A percentile compares a stretch with the other conserved stretches of the same genome.
These are phyloP conservation scores for Hanseniaspora thailandica DNA, from an alignment of 805 yeast species.

Conservation along the genomic window DNA sequence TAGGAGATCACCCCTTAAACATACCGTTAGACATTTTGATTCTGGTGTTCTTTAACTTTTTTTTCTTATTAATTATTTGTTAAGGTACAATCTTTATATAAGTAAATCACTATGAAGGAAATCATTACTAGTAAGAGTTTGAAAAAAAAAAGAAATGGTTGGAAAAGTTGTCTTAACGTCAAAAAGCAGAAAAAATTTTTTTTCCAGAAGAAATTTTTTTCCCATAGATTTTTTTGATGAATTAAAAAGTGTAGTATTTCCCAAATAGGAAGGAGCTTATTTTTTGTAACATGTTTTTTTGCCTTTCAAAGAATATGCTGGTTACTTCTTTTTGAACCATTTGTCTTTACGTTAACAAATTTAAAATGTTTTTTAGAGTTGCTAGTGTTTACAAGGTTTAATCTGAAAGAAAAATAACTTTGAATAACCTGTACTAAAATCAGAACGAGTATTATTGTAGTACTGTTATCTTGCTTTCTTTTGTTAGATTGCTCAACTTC, in stretches of 20 bases:
- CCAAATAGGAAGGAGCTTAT: too few relatives aligned
- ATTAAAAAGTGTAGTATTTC: too few relatives aligned
- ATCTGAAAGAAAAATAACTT: not conserved
- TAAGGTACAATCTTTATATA: not conserved
- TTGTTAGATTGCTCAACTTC: not conserved
- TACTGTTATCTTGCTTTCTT: conserved; percentile 11
- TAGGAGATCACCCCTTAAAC: conserved; percentile 33
- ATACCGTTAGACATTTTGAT: conserved; percentile 31
- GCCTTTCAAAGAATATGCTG: too few relatives aligned
- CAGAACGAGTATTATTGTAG: conserved; percentile 18
- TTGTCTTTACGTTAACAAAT: too few relatives aligned
- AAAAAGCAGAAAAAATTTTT: not conserved
- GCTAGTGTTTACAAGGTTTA: not conserved
- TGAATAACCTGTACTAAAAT: conserved; percentile 16
- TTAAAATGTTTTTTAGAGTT: too few relatives aligned
- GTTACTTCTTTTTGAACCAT: too few relatives aligned
- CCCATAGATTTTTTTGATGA: too few relatives aligned
- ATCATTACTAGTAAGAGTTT: not conserved
- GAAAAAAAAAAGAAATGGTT: too few relatives aligned
- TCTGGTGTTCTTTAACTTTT: conserved; percentile 16
- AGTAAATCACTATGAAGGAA: not conserved
- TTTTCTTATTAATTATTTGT: not conserved
- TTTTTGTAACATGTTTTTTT: too few relatives aligned
- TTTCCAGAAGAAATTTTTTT: too few relatives aligned
- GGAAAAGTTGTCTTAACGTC: too few relatives aligned